Evolutionary conservation across 2,329 filamentous ascomycete species (phyloP), one percentile per base, ranked within the genome.

Genomic region (Epichloe gansuensis): DNA sequence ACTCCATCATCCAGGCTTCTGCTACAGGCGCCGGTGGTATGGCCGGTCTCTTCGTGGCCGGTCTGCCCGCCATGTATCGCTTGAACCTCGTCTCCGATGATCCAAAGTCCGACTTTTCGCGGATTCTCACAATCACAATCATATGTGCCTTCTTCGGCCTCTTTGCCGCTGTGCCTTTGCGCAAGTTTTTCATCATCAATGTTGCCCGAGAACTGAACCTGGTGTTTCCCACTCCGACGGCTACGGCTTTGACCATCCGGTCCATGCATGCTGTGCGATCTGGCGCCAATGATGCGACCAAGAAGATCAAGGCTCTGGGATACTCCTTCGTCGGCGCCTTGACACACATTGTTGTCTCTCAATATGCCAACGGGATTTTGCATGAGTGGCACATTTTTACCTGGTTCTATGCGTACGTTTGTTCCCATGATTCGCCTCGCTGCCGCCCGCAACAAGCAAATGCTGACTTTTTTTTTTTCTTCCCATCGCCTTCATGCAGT

Each of bases 101-200:
- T 35, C 78, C 77, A 11, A 70, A 70, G 55, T 63, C 73, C 9
- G 78, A 83, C 59, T 81, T 81, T 57, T 71, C 72, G 51, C 71
- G 76, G 35, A 74, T 84, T 47, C 69, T 82, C 51, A 77, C 77
- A 31, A 71, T 84, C 56, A 82, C 80, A 2, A 69, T 81, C 43
- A 76, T 82, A 47, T 78, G 77, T 53, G 78, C 76, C 9, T 81
- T 82, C 66, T 83, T 83, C 62, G 81, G 81, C 4, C 73, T 83
- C 54, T 80, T 81, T 63, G 80, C 82, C 57, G 76, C 76, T 47
- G 80, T 78, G 0, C 79, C 80, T 7, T 71, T 82, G 21, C 77
- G 81, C 53, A 82, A 82, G 61, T 84, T 85, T 69, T 85, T 84
- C 69, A 76, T 85, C 63, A 77, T 84, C 63, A 78, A 82, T 53